These are phyloP conservation scores for Hymenoscyphus fraxineus DNA, from an alignment of 2,329 filamentous ascomycete genomes.

Conservation along the genomic window DNA sequence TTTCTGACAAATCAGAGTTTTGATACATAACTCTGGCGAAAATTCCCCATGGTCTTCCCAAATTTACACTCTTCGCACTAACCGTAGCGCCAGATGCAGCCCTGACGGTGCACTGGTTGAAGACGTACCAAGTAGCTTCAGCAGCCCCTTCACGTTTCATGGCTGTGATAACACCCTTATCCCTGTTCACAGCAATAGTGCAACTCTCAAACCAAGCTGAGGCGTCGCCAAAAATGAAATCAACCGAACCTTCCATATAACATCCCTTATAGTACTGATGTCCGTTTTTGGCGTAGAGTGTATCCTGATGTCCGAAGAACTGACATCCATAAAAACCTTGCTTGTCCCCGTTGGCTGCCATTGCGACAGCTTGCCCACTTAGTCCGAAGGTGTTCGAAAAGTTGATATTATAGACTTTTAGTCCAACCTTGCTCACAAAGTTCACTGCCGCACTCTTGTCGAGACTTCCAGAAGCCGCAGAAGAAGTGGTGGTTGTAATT, in stretches of 20 bases:
- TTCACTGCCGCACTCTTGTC: conserved; percentile 45
- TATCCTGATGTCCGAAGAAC: conserved; percentile 53
- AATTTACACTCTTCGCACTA: conserved; percentile 37
- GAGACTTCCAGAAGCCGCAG: conserved; percentile 17
- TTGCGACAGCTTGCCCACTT: conserved; percentile 45
- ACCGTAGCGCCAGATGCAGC: conserved; percentile 9
- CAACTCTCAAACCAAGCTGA: conserved; percentile 48
- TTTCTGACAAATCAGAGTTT: conserved; percentile 8
- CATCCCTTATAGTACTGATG: conserved; percentile 50
- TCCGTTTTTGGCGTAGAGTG: conserved; percentile 45
- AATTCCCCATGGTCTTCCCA: conserved; percentile 49
- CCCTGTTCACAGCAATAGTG: conserved; percentile 28
- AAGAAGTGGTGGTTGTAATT: conserved; percentile 10
- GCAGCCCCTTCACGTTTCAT: conserved; percentile 38
- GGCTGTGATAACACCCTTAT: conserved; percentile 43
- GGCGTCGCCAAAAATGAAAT: conserved; percentile 55
- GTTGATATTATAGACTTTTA: conserved; percentile 57
- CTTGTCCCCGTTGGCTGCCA: conserved; percentile 48
- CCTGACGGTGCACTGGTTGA: conserved; percentile 43
- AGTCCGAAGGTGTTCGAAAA: conserved; percentile 44
- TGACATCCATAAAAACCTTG: conserved; percentile 50
- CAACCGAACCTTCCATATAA: conserved; percentile 52
- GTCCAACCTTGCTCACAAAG: conserved; percentile 40
- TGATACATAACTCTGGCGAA: conserved; percentile 45
- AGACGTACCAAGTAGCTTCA: conserved; percentile 42